Evolutionary conservation across 2,329 filamentous ascomycete genomes (phyloP).

Genomic region (Pseudohalonectria lignicola): DNA sequence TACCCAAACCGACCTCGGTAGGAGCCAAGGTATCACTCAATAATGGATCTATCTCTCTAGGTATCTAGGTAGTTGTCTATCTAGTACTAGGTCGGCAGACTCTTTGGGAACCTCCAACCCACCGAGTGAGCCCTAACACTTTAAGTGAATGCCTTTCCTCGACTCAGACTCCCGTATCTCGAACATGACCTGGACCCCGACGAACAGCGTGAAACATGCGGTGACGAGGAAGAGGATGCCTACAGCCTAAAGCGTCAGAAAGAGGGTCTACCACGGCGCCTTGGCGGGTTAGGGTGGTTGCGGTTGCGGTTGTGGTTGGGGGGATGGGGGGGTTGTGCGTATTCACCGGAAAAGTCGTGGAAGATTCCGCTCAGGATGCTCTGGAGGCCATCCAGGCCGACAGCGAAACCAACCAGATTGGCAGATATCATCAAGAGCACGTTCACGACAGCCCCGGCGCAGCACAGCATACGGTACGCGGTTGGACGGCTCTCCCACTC

Average conservation of each 20-base stretch:
- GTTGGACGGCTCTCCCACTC: slow-evolving; percentile 62
- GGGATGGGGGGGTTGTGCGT: no score
- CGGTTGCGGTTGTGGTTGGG: no score
- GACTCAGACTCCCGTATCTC: slow-evolving; percentile 80
- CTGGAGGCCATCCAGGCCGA: slow-evolving; percentile 79
- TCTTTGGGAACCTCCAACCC: background rate
- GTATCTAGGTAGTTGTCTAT: background rate
- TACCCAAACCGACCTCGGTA: no score
- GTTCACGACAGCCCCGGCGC: slow-evolving; percentile 70
- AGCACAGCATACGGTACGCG: slow-evolving; percentile 69
- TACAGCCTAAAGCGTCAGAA: no score
- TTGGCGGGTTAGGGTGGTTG: no score
- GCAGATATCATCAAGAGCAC: slow-evolving; percentile 92
- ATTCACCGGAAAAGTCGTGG: slow-evolving; percentile 61
- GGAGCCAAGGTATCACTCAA: no score
- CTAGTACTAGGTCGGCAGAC: background rate
- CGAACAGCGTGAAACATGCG: slow-evolving; percentile 67
- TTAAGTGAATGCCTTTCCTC: slow-evolving; percentile 70
- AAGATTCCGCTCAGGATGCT: slow-evolving; percentile 67
- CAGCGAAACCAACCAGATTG: slow-evolving; percentile 89
- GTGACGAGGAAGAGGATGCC: slow-evolving; percentile 63
- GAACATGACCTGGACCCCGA: slow-evolving; percentile 91
- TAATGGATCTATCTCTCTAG: no score
- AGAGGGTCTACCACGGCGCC: no score
- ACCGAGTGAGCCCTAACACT: slow-evolving; percentile 38